Base-by-base conservation (phyloP, 2,329 filamentous ascomycete species). In the Gremmenia infestans region DNA sequence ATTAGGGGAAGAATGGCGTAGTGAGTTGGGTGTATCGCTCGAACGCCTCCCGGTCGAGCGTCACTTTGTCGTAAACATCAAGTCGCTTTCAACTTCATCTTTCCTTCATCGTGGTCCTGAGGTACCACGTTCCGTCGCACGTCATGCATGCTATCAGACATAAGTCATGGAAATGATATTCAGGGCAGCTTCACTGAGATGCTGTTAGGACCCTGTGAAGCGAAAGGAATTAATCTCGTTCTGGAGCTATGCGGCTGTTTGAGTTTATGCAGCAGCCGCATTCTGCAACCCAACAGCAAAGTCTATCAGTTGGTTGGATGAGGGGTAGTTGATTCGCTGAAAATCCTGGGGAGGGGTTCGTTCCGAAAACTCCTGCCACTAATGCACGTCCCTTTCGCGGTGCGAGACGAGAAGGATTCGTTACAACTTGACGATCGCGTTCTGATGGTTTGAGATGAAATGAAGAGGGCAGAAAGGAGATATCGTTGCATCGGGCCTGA, bases 361-460 rank as follows among this genome's bases (percentile, higher is more conserved):
- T 11, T 39, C 17, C 17, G 23, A 17, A n/a, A 11, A 12, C 15
- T 15, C n/a, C 37, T 25, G 22, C 37, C 36, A 22, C 22, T 36
- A 15, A 35, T 45, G 35, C 35, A 40, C 28, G 22, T 25, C 39
- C 39, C 32, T 45, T 43, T n/a, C 12, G 32, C 53, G 35, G 35
- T 52, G 12, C 48, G 32, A 35, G 48, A 40, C 53, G 35, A 35
- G 48, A 48, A 52, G 53, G 53, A 55, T 55, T 55, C 36, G 53
- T 55, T 55, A 37, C 53, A 55, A 47, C 47, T 42, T 15, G 53
- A 48, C 49, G 53, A 55, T 55, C 53, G 52, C 23, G 53, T 52
- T 52, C 39, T 52, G 11, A n/a, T 15, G 48, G 53, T 55, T 55
- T 55, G 53, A 55, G 49, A 48, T 36, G 42, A 19, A 43, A 19